Evolutionary conservation across 2,329 filamentous ascomycete species (phyloP).

Genomic region (Nemania sp.): DNA sequence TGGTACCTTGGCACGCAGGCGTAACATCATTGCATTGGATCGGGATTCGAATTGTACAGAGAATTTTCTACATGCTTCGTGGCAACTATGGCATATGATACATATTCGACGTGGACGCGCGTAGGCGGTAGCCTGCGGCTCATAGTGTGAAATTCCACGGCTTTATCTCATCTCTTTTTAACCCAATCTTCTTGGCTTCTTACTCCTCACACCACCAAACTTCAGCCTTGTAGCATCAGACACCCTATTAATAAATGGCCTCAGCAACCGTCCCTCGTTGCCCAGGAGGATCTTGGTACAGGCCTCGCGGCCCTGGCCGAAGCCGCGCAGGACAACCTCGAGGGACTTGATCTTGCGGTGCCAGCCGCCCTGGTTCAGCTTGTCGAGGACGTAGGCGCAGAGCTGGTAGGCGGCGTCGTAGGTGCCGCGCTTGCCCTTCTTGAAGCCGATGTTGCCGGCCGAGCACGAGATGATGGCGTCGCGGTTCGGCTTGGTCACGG

Average conservation of each 20-base stretch:
- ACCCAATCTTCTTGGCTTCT: slow-evolving; percentile 76
- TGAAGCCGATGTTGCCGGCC: slow-evolving; percentile 89
- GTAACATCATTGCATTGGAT: too few species aligned
- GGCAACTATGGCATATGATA: slow-evolving; percentile 34
- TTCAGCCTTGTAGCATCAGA: slow-evolving; percentile 88
- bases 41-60: slow-evolving; percentile 16
- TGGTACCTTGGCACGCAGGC: slow-evolving; percentile 4
- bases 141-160: neutral
- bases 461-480: slow-evolving; percentile 79
- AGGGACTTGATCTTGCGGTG: slow-evolving; percentile 74
- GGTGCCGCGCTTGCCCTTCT: slow-evolving; percentile 74
- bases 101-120: slow-evolving; percentile 6
- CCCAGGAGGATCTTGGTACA: slow-evolving; percentile 88
- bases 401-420: slow-evolving; percentile 96
- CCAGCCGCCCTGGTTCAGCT: slow-evolving; percentile 81
- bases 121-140: neutral
- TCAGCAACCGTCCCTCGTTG: slow-evolving; percentile 75
- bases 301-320: slow-evolving; percentile 84
- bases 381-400: slow-evolving; percentile 77
- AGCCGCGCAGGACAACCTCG: slow-evolving; percentile 83
- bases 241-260: slow-evolving; percentile 75
- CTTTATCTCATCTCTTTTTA: slow-evolving; percentile 19
- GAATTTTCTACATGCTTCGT: slow-evolving; percentile 27
- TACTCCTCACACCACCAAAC: slow-evolving; percentile 91
- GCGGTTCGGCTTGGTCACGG: slow-evolving; percentile 79